Conservation (phyloP, 345 rosid species). For the Gynandropsis gynandra region DNA sequence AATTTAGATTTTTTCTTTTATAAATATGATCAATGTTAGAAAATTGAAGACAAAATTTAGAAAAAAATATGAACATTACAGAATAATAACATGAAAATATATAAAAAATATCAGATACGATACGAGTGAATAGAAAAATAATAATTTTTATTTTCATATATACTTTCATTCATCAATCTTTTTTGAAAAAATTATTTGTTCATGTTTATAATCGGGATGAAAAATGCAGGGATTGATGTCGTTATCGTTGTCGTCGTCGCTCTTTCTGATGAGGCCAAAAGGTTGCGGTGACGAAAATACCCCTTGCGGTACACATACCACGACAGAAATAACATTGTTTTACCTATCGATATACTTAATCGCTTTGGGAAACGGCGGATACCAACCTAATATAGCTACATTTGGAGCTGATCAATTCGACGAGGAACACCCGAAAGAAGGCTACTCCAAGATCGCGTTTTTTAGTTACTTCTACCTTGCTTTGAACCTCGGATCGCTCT, state of each 20-base stretch:
- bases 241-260: constrained; percentile 63
- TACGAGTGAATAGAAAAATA: too few species aligned
- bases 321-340: constrained; percentile 54
- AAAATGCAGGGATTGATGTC: constrained; percentile 71
- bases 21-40: too few species aligned
- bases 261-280: constrained; percentile 68
- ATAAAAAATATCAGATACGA: too few species aligned
- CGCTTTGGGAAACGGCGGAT: constrained; percentile 94
- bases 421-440: constrained; percentile 82
- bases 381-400: constrained; percentile 95
- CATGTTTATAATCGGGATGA: too few species aligned
- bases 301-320: constrained; percentile 70
- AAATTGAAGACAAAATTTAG: too few species aligned
- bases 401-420: constrained; percentile 98
- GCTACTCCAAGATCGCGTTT: constrained; percentile 72
- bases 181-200: too few species aligned
- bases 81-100: too few species aligned
- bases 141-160: too few species aligned
- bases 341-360: constrained; percentile 83
- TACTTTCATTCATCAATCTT: too few species aligned
- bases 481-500: constrained; percentile 87
- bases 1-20: too few species aligned
- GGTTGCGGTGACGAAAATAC: constrained; percentile 71
- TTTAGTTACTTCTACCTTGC: constrained; percentile 98
- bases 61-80: too few species aligned